Percentiles rank a stretch among this genome's conserved stretches.
These are phyloP conservation scores for Leccinum arenicola DNA, from an alignment of 768 basidiomycete genomes.

Conservation along the genomic window DNA sequence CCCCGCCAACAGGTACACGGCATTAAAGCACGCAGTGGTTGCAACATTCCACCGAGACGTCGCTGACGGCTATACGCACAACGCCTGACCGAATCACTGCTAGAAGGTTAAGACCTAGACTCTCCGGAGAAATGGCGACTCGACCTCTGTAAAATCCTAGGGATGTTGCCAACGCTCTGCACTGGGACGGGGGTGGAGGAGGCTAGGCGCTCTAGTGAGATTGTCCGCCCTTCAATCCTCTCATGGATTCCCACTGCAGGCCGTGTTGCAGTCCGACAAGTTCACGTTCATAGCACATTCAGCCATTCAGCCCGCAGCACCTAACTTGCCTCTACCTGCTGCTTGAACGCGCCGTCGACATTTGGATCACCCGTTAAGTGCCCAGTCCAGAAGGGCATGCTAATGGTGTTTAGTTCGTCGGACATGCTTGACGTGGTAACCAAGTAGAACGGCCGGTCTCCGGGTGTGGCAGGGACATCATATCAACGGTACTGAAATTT, in stretches of 20 bases:
- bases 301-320: no score
- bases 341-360: no score
- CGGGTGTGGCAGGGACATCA: no score
- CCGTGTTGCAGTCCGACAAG: constrained; percentile 54
- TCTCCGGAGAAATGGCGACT: constrained; percentile 7
- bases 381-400: no score
- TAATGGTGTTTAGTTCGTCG: no score
- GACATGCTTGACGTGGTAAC: no score
- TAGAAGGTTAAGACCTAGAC: background rate
- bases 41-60: constrained; percentile 49
- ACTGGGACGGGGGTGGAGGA: constrained; percentile 48
- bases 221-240: constrained; percentile 61
- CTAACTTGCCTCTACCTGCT: no score
- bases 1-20: constrained; percentile 41
- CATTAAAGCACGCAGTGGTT: constrained; percentile 43
- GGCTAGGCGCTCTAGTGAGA: constrained; percentile 62
- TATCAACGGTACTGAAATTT: no score
- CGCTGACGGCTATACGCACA: constrained; percentile 36
- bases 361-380: no score
- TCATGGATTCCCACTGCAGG: constrained; percentile 55
- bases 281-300: constrained; percentile 40
- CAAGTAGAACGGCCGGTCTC: no score
- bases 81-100: constrained; percentile 37
- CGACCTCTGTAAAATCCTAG: constrained; percentile 69
- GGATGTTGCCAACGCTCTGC: constrained; percentile 52